Conservation (phyloP, 2,329 filamentous ascomycete species). For the Paraphaeosphaeria sporulosa region DNA sequence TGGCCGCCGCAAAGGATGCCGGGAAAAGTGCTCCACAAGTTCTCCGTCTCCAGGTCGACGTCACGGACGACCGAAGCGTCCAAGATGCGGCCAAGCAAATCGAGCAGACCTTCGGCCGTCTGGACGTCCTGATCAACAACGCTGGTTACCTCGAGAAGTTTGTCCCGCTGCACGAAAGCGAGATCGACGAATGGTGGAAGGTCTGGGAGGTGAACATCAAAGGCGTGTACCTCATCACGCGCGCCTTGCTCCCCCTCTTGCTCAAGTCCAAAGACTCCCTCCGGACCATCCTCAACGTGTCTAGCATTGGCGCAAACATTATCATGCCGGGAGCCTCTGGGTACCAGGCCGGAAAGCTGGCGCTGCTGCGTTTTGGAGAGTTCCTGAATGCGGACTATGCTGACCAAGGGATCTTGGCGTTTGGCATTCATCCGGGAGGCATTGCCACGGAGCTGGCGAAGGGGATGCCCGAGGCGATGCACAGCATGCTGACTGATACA, state of each 20-base stretch:
- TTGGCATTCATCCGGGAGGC: conserved; percentile 25
- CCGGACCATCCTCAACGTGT: conserved; percentile 52
- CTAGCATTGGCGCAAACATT: conserved; percentile 52
- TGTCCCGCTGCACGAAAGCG: not conserved
- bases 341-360: conserved; percentile 60
- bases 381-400: conserved; percentile 52
- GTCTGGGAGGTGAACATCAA: conserved; percentile 58
- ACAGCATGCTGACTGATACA: not conserved
- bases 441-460: conserved; percentile 2
- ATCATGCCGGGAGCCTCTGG: conserved; percentile 21
- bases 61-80: conserved; percentile 2
- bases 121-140: conserved; percentile 6
- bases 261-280: conserved; percentile 33
- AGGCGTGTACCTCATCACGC: conserved; percentile 54
- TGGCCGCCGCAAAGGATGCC: conserved; percentile 2
- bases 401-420: conserved; percentile 18
- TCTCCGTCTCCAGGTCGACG: not conserved
- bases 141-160: conserved; percentile 2
- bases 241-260: conserved; percentile 54
- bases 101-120: not conserved
- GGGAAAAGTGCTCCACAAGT: not conserved
- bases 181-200: conserved; percentile 47
- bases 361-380: conserved; percentile 58
- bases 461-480: not conserved
- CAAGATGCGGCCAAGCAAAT: not conserved